Conservation (phyloP, 495 filamentous ascomycete species). For the Cryomyces minteri region DNA sequence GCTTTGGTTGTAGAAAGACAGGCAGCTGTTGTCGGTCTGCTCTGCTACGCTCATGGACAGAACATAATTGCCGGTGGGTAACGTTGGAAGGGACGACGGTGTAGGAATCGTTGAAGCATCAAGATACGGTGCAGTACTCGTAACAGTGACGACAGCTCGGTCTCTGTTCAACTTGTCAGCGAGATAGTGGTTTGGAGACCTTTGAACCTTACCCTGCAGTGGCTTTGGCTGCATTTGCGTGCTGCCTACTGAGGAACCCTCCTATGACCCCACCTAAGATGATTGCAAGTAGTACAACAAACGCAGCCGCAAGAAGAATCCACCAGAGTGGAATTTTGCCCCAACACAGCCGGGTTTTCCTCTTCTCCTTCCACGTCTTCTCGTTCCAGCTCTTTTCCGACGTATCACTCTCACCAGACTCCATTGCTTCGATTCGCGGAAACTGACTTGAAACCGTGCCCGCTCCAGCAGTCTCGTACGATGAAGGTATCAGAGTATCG, state of each 20-base stretch:
- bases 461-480: too few relatives aligned
- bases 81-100: conserved; percentile 34
- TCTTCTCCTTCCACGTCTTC: conserved; percentile 14
- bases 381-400: conserved; percentile 15
- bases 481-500: too few relatives aligned
- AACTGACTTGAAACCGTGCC: too few relatives aligned
- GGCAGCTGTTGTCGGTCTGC: conserved; percentile 44
- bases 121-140: conserved; percentile 35
- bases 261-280: conserved; percentile 20
- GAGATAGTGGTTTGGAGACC: background rate
- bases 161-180: background rate
- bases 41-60: conserved; percentile 37
- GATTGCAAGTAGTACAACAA: conserved; percentile 29
- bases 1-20: conserved; percentile 37
- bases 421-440: too few relatives aligned
- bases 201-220: background rate
- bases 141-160: conserved; percentile 14
- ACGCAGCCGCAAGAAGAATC: conserved; percentile 31
- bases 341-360: conserved; percentile 14
- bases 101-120: conserved; percentile 46
- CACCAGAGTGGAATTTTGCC: conserved; percentile 17
- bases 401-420: background rate
- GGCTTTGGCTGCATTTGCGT: background rate
- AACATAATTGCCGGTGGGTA: conserved; percentile 45
- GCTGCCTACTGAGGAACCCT: conserved; percentile 11